Evolutionary conservation across 2,329 filamentous ascomycete genomes (phyloP), one percentile per base, ranked within the genome.

Genomic region (Monosporascus sp.): DNA sequence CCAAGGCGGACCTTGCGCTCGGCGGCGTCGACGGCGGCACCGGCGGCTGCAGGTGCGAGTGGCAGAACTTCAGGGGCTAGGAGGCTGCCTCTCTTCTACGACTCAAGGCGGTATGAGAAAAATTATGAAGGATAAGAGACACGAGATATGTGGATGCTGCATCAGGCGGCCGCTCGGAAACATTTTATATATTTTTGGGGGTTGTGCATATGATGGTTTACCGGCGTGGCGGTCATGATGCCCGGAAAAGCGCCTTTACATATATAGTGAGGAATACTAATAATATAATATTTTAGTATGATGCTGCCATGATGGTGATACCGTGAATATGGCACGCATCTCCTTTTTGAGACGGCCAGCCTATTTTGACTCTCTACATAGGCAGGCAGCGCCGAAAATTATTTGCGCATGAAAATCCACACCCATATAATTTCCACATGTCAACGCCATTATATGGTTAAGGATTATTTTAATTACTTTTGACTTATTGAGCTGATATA

Each of bases 21-120:
- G 84, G 84, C 2, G 84, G 83, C 1, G 78, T 81, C 58, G 83
- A 87, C 65, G 84, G 84, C 22, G 84, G 83, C 38, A 78, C 74
- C 1, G 82, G 83, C 17, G 84, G 84, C 1, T 87, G 83, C 63
- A 75, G 71, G 66, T 87, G 83, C 65, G 72, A 77, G 60, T 87
- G 82, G 80, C 72, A 75, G 52, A 87, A 87, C 55, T 83, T 72
- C 38, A 52, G 65, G 31, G 31, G 31, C 11, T 35, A 35, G 11
- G 9, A 14, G 31, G 31, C 9, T 14, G 31, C 2, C 3, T 35
- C 31, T 35, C 11, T 14, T 35, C 31, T 35, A 35, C 31, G 11
- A 35, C 9, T 35, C 5, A 35, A 35, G 9, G 11, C 2, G 22
- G 7, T 24, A 43, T 20, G 22, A 14, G 4, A 20, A 20, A 18